Conservation (phyloP, 192 early-diverging fungal genomes). For the Coemansia sp. region DNA sequence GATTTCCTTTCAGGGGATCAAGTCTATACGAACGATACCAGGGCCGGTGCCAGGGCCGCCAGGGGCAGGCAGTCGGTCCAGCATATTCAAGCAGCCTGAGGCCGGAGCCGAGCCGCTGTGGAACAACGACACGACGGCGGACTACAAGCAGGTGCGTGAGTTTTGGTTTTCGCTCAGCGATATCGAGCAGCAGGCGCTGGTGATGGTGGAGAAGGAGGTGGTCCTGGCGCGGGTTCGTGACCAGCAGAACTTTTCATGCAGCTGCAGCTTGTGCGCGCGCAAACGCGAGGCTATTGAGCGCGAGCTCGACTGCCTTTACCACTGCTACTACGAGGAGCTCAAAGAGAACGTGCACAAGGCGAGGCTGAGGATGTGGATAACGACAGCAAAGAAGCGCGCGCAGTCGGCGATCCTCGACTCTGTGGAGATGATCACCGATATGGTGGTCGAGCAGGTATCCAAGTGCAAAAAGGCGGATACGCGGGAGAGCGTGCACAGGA, state of each 20-base stretch:
- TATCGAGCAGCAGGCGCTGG: slow-evolving; percentile 26
- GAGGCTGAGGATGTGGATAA: slow-evolving; percentile 25
- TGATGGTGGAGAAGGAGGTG: slow-evolving; percentile 38
- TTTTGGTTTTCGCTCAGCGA: slow-evolving; percentile 41
- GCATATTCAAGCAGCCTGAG: background rate
- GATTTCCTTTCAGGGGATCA: background rate
- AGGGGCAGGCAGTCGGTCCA: background rate
- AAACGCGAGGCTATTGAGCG: slow-evolving; percentile 46
- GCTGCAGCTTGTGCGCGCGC: slow-evolving; percentile 46
- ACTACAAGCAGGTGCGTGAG: slow-evolving; percentile 32
- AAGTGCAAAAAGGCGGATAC: background rate
- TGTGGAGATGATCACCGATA: slow-evolving; percentile 17
- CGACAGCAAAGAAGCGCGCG: slow-evolving; percentile 12
- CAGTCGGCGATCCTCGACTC: slow-evolving; percentile 16
- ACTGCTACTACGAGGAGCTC: slow-evolving; percentile 40
- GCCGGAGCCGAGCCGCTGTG: slow-evolving; percentile 7
- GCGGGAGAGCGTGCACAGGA: slow-evolving; percentile 6
- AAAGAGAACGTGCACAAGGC: slow-evolving; percentile 31
- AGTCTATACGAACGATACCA: background rate
- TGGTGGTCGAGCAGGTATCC: slow-evolving; percentile 4
- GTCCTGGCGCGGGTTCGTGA: slow-evolving; percentile 40
- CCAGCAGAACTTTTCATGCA: slow-evolving; percentile 51
- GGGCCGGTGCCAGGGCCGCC: background rate
- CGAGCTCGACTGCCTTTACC: slow-evolving; percentile 45
- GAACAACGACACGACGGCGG: slow-evolving; percentile 25